Conservation (phyloP, 2,329 filamentous ascomycete species). For the Ustilaginoidea virens region DNA sequence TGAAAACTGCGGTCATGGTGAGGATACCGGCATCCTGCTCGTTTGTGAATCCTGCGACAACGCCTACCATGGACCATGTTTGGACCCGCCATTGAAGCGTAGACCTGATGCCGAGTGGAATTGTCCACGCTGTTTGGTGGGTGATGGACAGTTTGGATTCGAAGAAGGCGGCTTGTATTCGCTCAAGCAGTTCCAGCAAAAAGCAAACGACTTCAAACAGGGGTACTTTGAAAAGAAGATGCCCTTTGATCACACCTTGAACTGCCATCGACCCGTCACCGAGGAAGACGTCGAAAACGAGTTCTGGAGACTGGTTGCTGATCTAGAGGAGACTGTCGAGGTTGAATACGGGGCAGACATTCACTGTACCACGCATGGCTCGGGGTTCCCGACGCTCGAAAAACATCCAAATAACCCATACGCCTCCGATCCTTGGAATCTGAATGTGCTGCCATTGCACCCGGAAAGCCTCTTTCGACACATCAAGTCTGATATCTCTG, state of each 20-base stretch:
- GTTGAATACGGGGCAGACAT: conserved; percentile 98
- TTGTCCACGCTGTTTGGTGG: conserved; percentile 85
- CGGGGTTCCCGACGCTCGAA: conserved; percentile 89
- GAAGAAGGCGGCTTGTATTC: conserved; percentile 95
- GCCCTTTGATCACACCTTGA: conserved; percentile 72
- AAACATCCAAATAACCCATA: conserved; percentile 78
- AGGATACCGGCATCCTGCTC: conserved; percentile 55
- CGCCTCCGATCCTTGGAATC: conserved; percentile 84
- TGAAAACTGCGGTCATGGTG: conserved; percentile 69
- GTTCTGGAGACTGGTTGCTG: conserved; percentile 91
- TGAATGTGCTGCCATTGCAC: conserved; percentile 83
- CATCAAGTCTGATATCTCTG: conserved; percentile 96
- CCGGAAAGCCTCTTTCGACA: conserved; percentile 88
- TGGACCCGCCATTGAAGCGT: conserved; percentile 69
- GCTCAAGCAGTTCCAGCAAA: conserved; percentile 88
- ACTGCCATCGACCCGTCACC: conserved; percentile 65
- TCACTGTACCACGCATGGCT: conserved; percentile 93
- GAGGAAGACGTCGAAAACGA: conserved; percentile 94
- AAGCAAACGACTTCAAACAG: conserved; percentile 88
- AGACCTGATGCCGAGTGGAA: conserved; percentile 87
- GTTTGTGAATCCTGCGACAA: conserved; percentile 86
- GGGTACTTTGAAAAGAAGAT: conserved; percentile 84
- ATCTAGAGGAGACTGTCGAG: conserved; percentile 87
- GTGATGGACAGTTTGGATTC: conserved; percentile 92
- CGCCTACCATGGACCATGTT: conserved; percentile 71